A percentile compares a stretch with the other conserved stretches of the same genome.
phyloP scores from a whole-genome alignment of 202 grass and related monocot species.

The Setaria viridis region DNA sequence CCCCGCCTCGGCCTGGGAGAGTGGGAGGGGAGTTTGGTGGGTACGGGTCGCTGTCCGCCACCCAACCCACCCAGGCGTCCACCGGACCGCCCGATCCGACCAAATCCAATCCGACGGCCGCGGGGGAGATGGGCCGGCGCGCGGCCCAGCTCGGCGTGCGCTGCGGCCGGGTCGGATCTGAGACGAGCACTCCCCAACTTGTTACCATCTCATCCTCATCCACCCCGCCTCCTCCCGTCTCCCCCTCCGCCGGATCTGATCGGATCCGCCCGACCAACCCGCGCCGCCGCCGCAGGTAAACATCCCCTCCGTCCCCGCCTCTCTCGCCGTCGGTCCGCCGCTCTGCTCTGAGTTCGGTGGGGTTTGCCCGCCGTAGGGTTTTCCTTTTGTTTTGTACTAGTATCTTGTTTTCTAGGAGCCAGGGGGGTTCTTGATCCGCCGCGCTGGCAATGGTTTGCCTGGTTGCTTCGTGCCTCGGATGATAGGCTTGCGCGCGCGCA shows the following conservation, averaged over 20 bases:
- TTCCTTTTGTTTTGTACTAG: not conserved
- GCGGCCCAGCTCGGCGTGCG: slow-evolving; percentile 30
- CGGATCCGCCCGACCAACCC: slow-evolving; percentile 22
- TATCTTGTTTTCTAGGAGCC: too few species aligned
- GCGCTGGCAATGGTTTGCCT: not conserved
- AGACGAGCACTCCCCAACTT: not conserved
- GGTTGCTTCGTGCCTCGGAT: not conserved
- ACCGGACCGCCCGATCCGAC: slow-evolving; percentile 9
- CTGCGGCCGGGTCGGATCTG: slow-evolving; percentile 46
- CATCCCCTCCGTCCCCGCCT: not conserved
- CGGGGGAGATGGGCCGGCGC: slow-evolving; percentile 5
- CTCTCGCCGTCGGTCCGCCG: not conserved
- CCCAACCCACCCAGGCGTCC: slow-evolving; percentile 23
- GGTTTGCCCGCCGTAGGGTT: not conserved
- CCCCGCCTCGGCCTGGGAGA: too few species aligned
- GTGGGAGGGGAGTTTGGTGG: not conserved
- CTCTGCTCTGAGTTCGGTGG: not conserved
- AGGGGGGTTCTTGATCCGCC: not conserved
- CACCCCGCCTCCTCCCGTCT: not conserved
- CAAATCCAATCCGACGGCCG: slow-evolving; percentile 22
- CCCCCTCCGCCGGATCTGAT: slow-evolving; percentile 23
- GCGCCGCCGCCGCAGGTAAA: slow-evolving; percentile 42
- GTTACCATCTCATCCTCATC: not conserved
- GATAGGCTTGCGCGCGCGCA: not conserved
- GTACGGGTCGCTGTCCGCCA: slow-evolving; percentile 51